These are phyloP conservation scores for Globisporangium mamillatum DNA, from an alignment of 352 stramenopile species.

Conservation along the genomic window DNA sequence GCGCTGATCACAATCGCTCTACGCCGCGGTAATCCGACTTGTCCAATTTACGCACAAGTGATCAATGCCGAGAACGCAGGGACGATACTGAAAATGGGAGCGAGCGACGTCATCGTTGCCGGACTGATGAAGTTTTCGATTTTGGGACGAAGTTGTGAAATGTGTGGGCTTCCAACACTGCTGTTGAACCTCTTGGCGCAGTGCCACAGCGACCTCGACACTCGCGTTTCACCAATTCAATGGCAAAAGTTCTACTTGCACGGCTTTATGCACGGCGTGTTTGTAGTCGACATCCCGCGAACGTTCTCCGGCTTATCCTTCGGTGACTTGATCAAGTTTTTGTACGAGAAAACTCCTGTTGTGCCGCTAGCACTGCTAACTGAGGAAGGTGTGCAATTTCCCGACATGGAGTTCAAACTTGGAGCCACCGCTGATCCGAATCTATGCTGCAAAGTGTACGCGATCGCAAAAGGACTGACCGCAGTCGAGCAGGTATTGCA, in stretches of 20 bases:
- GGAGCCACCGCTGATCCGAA: conserved; percentile 70
- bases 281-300: conserved; percentile 71
- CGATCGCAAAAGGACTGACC: conserved; percentile 52
- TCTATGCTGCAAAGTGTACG: conserved; percentile 79
- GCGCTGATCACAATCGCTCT: conserved; percentile 74
- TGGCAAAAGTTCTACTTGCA: conserved; percentile 74
- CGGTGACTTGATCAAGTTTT: conserved; percentile 70
- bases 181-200: conserved; percentile 66
- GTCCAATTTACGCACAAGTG: conserved; percentile 77
- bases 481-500: conserved; percentile 55
- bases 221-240: conserved; percentile 46
- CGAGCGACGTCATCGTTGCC: conserved; percentile 66
- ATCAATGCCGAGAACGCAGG: conserved; percentile 63
- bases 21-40: conserved; percentile 60
- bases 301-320: conserved; percentile 82
- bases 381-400: conserved; percentile 58
- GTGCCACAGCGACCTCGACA: conserved; percentile 49
- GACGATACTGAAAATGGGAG: conserved; percentile 72
- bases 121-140: conserved; percentile 75
- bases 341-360: conserved; percentile 71
- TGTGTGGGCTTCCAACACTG: conserved; percentile 62
- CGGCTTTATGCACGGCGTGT: conserved; percentile 68
- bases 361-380: conserved; percentile 69
- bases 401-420: conserved; percentile 80
- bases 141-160: conserved; percentile 59